These are phyloP conservation scores for Agaricus blazei DNA, from an alignment of 768 basidiomycete species.

Conservation along the genomic window DNA sequence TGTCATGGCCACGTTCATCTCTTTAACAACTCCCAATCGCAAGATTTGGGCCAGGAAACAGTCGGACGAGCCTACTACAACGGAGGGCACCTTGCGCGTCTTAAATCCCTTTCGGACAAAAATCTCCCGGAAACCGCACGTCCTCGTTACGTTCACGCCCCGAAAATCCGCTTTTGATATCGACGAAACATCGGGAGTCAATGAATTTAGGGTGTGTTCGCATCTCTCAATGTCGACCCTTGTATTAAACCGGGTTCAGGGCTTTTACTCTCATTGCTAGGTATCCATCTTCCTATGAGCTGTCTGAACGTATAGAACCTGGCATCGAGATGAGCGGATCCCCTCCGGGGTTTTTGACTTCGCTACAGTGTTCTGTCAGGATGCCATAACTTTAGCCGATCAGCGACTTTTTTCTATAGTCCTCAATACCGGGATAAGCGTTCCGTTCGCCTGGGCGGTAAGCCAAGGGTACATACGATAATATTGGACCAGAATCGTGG, in stretches of 20 bases:
- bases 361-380: constrained; percentile 81
- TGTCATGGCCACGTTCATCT: constrained; percentile 10
- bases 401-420: constrained; percentile 83
- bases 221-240: neutral
- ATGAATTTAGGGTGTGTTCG: constrained; percentile 75
- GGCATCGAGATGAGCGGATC: constrained; percentile 76
- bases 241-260: constrained; percentile 36
- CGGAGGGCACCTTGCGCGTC: constrained; percentile 65
- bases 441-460: constrained; percentile 77
- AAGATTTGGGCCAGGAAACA: constrained; percentile 22
- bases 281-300: constrained; percentile 81
- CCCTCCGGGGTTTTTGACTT: constrained; percentile 75
- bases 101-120: constrained; percentile 74
- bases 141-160: constrained; percentile 84
- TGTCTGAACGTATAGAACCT: constrained; percentile 68
- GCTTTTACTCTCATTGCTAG: constrained; percentile 96
- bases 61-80: constrained; percentile 43
- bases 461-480: constrained; percentile 78
- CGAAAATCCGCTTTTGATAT: constrained; percentile 84
- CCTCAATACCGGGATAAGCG: constrained; percentile 66
- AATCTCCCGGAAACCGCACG: constrained; percentile 71
- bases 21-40: constrained; percentile 8
- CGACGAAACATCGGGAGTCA: constrained; percentile 66
- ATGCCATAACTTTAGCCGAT: constrained; percentile 79
- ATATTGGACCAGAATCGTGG: constrained; percentile 63